These are phyloP conservation scores for Neonectria magnoliae DNA, from an alignment of 2,329 filamentous ascomycete species.

Conservation along the genomic window DNA sequence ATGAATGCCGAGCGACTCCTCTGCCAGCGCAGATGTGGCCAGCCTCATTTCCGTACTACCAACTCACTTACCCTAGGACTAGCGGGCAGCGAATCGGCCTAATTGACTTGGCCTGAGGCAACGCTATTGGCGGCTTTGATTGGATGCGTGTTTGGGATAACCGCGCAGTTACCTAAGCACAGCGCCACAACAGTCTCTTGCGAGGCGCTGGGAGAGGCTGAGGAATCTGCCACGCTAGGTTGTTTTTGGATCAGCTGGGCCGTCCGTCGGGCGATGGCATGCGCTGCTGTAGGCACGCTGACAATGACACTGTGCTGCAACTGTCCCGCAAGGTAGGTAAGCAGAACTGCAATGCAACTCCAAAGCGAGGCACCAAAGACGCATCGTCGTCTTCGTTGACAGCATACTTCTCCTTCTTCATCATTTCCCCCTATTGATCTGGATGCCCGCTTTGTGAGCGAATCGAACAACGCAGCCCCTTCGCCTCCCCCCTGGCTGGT, in stretches of 20 bases:
- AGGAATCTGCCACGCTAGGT: constrained; percentile 39
- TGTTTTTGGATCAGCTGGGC: constrained; percentile 33
- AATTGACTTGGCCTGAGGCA: constrained; percentile 7
- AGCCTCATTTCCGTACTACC: not conserved
- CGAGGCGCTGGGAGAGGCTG: constrained; percentile 25
- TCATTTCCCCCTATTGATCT: constrained; percentile 3
- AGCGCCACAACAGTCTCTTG: constrained; percentile 30
- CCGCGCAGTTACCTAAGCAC: constrained; percentile 16
- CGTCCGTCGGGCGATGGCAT: constrained; percentile 9
- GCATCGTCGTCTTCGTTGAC: constrained; percentile 11
- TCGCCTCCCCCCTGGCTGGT: constrained; percentile 14
- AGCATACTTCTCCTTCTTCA: constrained; percentile 1
- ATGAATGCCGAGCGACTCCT: not conserved
- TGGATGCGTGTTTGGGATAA: not conserved
- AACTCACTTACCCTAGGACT: not conserved
- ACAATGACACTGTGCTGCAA: constrained; percentile 4
- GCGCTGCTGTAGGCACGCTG: constrained; percentile 7
- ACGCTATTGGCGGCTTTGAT: constrained; percentile 5
- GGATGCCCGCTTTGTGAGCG: constrained; percentile 12
- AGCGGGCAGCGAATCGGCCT: not conserved
- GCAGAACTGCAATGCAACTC: constrained; percentile 5
- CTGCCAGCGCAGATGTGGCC: constrained; percentile 5
- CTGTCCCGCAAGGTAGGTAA: constrained; percentile 1
- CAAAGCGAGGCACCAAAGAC: constrained; percentile 12
- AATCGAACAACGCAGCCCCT: constrained; percentile 11